Percentiles rank a stretch among this genome's conserved stretches.
These are phyloP conservation scores for Trametes meyenii DNA, from an alignment of 768 basidiomycete genomes.

Conservation along the genomic window DNA sequence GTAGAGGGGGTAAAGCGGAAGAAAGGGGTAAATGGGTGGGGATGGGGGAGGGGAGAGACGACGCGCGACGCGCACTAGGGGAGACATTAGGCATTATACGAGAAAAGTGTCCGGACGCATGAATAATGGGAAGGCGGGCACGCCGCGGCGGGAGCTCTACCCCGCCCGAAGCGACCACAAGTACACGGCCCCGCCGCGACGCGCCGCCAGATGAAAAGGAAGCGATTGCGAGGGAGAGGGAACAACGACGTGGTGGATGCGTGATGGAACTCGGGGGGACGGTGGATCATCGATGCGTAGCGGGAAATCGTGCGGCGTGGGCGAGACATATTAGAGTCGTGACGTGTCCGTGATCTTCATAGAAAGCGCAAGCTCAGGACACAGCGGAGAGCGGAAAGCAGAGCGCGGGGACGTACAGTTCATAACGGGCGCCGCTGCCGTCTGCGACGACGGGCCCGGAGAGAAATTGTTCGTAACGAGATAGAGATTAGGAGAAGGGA, in stretches of 20 bases:
- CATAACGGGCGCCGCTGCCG: neutral
- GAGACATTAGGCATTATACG: constrained; percentile 21
- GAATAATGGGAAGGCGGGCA: constrained; percentile 1
- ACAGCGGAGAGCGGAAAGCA: constrained; percentile 1
- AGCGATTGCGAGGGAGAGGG: neutral
- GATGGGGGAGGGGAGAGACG: constrained; percentile 1
- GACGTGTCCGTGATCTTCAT: constrained; percentile 15
- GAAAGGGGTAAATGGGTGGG: neutral
- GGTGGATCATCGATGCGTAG: neutral
- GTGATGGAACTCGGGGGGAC: neutral
- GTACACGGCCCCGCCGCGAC: constrained; percentile 18
- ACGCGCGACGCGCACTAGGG: constrained; percentile 1
- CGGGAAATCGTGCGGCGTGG: neutral
- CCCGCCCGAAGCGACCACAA: constrained; percentile 12
- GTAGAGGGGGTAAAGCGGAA: neutral
- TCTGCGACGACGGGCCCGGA: neutral
- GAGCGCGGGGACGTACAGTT: constrained; percentile 9
- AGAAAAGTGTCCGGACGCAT: neutral
- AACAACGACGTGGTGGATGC: neutral
- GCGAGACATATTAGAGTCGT: neutral
- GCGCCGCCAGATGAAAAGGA: neutral
- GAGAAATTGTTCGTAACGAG: neutral
- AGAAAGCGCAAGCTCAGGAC: constrained; percentile 2
- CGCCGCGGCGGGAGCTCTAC: constrained; percentile 16
- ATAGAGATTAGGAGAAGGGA: neutral